These are phyloP conservation scores for Xerocomellus chrysenteron DNA, from an alignment of 768 basidiomycete species.

Conservation along the genomic window DNA sequence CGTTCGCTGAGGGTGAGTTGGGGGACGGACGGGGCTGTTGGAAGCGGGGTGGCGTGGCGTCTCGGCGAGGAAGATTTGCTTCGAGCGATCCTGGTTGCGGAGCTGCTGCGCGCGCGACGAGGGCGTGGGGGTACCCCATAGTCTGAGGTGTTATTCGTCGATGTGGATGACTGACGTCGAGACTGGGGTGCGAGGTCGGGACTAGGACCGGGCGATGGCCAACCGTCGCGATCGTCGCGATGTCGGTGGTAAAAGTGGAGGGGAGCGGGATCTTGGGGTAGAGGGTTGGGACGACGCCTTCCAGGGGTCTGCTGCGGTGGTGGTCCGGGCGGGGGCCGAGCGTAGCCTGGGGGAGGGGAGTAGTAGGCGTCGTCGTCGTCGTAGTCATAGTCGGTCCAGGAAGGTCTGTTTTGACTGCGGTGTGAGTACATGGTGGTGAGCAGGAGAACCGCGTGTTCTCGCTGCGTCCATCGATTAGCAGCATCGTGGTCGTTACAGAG, in stretches of 20 bases:
- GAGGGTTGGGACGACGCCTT: conserved; percentile 19
- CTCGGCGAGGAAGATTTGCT: too few species aligned
- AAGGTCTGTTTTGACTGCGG: background rate
- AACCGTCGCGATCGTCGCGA: conserved; percentile 23
- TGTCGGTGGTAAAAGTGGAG: conserved; percentile 17
- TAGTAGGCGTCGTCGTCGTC: conserved; percentile 20
- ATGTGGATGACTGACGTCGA: too few species aligned
- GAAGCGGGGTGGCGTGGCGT: too few species aligned
- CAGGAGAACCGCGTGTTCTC: conserved; percentile 1
- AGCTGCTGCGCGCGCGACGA: too few species aligned
- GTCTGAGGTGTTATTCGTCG: too few species aligned
- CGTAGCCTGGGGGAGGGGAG: background rate
- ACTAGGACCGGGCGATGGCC: conserved; percentile 8
- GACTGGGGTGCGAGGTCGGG: conserved; percentile 5
- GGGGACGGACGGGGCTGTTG: too few species aligned
- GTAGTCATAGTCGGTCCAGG: conserved; percentile 7
- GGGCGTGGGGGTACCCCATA: too few species aligned
- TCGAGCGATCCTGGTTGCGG: too few species aligned
- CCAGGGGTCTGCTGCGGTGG: conserved; percentile 6
- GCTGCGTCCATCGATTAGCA: conserved; percentile 2
- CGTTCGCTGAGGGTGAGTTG: too few species aligned
- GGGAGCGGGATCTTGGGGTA: conserved; percentile 4
- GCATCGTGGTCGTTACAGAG: background rate
- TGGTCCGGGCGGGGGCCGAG: conserved; percentile 1
- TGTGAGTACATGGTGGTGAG: background rate